These are phyloP conservation scores for Astrocystis sublimbata DNA, from an alignment of 495 filamentous ascomycete genomes.

Conservation along the genomic window DNA sequence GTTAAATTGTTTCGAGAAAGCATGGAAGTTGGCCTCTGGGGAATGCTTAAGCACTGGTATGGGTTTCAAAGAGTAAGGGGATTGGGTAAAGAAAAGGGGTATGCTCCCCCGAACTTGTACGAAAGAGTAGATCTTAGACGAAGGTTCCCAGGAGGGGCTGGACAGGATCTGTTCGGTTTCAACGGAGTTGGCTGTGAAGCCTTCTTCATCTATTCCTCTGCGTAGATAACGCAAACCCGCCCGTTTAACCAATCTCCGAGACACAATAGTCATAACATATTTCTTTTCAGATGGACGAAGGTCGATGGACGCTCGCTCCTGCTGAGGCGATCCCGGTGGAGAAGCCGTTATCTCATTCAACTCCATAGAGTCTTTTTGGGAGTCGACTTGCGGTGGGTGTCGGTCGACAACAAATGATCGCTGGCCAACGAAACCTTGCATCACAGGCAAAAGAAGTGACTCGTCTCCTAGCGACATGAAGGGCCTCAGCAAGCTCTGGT, in stretches of 20 bases:
- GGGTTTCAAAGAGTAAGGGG: constrained; percentile 89
- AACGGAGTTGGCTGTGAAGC: constrained; percentile 84
- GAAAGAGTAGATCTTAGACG: constrained; percentile 73
- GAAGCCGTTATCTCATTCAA: constrained; percentile 33
- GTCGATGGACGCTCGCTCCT: constrained; percentile 28
- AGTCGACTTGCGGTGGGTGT: constrained; percentile 46
- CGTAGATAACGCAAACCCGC: constrained; percentile 88
- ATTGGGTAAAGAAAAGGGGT: constrained; percentile 90
- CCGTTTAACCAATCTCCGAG: constrained; percentile 76
- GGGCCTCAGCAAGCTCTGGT: constrained; percentile 68
- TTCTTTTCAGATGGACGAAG: constrained; percentile 42
- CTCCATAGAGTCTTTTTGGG: constrained; percentile 45
- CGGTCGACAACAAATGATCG: constrained; percentile 67
- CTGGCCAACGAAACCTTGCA: constrained; percentile 96
- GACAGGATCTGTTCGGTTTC: constrained; percentile 94
- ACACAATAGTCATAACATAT: constrained; percentile 83
- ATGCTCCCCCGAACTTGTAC: constrained; percentile 85
- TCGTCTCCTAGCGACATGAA: constrained; percentile 71
- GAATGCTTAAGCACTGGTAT: constrained; percentile 79
- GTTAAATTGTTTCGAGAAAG: constrained; percentile 77
- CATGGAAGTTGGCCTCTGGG: constrained; percentile 68
- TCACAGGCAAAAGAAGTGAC: constrained; percentile 73
- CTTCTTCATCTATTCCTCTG: constrained; percentile 86
- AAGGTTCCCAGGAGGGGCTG: constrained; percentile 54
- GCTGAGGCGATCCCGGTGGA: constrained; percentile 14